Evolutionary conservation across 768 basidiomycete species (phyloP).

Genomic region (Rhizopogon vinicolor): DNA sequence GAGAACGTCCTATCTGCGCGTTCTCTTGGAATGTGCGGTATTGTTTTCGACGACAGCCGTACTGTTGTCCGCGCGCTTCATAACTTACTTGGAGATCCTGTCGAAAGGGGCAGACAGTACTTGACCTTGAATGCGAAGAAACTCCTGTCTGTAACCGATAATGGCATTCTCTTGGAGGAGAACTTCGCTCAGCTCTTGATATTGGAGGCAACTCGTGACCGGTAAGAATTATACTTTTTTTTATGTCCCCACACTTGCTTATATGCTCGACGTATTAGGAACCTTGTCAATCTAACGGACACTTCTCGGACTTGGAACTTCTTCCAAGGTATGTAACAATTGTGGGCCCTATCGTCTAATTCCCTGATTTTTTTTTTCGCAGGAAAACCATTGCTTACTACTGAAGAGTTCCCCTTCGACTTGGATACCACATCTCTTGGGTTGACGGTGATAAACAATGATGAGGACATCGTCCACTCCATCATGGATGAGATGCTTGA

Average conservation of each 20-base stretch:
- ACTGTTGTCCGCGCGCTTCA: conserved; percentile 42
- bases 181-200: conserved; percentile 60
- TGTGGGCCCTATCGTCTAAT: background rate
- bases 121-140: conserved; percentile 35
- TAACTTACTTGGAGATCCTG: conserved; percentile 44
- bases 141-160: conserved; percentile 41
- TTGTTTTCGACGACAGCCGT: conserved; percentile 41
- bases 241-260: background rate
- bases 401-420: conserved; percentile 48
- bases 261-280: conserved; percentile 21
- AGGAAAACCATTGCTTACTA: conserved; percentile 40
- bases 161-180: conserved; percentile 37
- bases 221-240: conserved; percentile 21
- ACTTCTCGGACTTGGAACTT: conserved; percentile 49
- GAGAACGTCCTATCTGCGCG: conserved; percentile 57
- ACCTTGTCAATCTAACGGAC: conserved; percentile 36
- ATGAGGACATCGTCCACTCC: conserved; percentile 28
- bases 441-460: conserved; percentile 35
- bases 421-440: conserved; percentile 56
- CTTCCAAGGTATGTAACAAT: conserved; percentile 36
- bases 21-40: conserved; percentile 51
- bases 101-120: conserved; percentile 37
- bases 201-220: conserved; percentile 44
- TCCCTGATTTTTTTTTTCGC: background rate
- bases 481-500: conserved; percentile 58